Percentiles rank a stretch among this genome's conserved stretches.
Evolutionary conservation across 2,329 filamentous ascomycete species (phyloP).

Genomic region (Phyllosticta citrichinensis): DNA sequence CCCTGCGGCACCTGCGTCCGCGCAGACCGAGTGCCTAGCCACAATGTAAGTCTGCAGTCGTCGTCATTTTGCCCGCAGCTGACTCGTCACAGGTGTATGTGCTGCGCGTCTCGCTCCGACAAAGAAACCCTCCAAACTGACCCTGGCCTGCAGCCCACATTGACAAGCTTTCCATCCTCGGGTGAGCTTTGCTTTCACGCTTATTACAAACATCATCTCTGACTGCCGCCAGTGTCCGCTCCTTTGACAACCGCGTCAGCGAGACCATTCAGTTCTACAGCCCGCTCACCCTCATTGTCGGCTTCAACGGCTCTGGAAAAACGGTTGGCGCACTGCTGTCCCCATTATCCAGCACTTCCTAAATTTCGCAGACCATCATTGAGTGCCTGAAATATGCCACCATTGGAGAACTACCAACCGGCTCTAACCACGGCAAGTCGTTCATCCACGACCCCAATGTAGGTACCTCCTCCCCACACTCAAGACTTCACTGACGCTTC

Average conservation of each 20-base stretch:
- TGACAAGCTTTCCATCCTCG: constrained; percentile 78
- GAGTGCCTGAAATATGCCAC: constrained; percentile 98
- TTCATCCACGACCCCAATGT: constrained; percentile 97
- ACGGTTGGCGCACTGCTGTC: constrained; percentile 43
- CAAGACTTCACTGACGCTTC: constrained; percentile 2
- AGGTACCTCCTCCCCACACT: constrained; percentile 10
- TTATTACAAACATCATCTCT: background rate
- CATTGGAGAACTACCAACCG: constrained; percentile 84
- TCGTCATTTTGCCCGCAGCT: background rate
- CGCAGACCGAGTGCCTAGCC: background rate
- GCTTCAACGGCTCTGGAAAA: constrained; percentile 95
- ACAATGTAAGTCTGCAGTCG: constrained; percentile 1
- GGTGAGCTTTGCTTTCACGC: constrained; percentile 35
- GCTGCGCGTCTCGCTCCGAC: background rate
- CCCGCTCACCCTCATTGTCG: constrained; percentile 90
- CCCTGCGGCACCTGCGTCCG: background rate
- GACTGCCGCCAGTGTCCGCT: constrained; percentile 49
- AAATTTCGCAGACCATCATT: constrained; percentile 67
- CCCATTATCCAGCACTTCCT: background rate
- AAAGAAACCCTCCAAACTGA: background rate
- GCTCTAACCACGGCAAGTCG: constrained; percentile 74
- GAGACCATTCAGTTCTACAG: constrained; percentile 83
- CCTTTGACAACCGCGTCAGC: constrained; percentile 65
- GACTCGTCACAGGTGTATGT: constrained; percentile 8
- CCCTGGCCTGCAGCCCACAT: constrained; percentile 57